phyloP scores from a whole-genome alignment of 2,329 filamentous ascomycete genomes.

The Myriosclerotinia curreyana region DNA sequence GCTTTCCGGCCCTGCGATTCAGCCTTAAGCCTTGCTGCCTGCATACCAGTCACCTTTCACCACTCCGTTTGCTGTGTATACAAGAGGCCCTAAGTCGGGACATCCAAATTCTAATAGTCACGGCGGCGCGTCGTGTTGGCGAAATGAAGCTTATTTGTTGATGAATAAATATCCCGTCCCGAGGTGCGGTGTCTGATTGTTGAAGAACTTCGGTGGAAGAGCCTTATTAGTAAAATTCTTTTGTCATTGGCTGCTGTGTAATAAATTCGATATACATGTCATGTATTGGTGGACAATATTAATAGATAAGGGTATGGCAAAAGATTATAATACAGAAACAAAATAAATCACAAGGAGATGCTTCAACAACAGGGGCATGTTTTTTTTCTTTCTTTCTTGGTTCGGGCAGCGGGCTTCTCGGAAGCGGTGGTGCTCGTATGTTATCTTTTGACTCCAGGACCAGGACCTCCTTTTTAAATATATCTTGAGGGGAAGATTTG shows the following conservation, averaged over 20 bases:
- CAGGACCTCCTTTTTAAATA: constrained; percentile 9
- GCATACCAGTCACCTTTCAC: constrained; percentile 41
- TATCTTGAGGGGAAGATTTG: background rate
- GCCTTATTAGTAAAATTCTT: constrained; percentile 11
- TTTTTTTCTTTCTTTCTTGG: constrained; percentile 13
- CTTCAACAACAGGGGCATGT: constrained; percentile 23
- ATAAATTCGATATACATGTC: constrained; percentile 16
- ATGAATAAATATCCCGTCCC: background rate
- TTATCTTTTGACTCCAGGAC: background rate
- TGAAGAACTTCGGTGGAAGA: constrained; percentile 1
- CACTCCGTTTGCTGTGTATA: constrained; percentile 36
- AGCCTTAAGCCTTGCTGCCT: constrained; percentile 54
- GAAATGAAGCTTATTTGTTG: constrained; percentile 10
- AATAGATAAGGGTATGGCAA: constrained; percentile 19
- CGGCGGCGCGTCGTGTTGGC: constrained; percentile 11
- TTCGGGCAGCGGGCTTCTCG: constrained; percentile 18
- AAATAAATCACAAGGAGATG: constrained; percentile 18
- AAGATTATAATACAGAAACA: constrained; percentile 14
- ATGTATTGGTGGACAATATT: constrained; percentile 18
- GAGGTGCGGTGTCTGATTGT: background rate
- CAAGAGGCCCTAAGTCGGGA: constrained; percentile 27
- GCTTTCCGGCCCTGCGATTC: constrained; percentile 60
- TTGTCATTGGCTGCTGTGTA: constrained; percentile 20
- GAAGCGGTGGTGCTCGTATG: background rate
- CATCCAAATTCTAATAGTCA: constrained; percentile 21